Base-by-base conservation (phyloP, 108 stramenopile species). In the Chaetoceros tenuissimus region DNA sequence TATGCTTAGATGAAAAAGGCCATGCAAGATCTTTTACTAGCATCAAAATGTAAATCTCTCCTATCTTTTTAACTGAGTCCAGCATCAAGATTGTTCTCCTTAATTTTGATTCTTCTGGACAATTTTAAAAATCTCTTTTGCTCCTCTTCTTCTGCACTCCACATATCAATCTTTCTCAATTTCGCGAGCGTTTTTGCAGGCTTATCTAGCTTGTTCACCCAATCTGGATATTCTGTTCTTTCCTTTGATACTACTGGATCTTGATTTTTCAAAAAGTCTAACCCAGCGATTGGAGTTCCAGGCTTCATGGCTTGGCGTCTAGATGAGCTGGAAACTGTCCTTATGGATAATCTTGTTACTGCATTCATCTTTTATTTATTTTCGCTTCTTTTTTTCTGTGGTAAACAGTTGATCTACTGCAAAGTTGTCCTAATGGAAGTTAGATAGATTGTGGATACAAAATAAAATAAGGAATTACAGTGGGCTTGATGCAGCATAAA, bases 51-150 rank as follows among this genome's bases (percentile, higher is more conserved):
- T 40, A 40, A 5, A 10, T 40, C 13, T 10, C 13, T 40, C 13
- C 34, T 40, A 40, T 40, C 34, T 40, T 40, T 40, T 13, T 40
- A 40, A 40, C 34, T 5, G 34, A 40, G 34, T 40, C 8, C 13
- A 13, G 49, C 49, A 51, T 59, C 62, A 31, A 45, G 67, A 55
- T 85, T 85, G 40, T 68, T 61, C 19, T 64, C 62, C 53, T 80
- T 77, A 57, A 85, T 79, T 30, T 48, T 52, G n/a, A 55, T 57
- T 46, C 79, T 77, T 40, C 84, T 61, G 16, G 72, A 67, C 59
- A 85, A 55, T 50, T 85, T 85, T 43, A 85, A 58, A 66, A 74
- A 85, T 19, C 84, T 46, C 51, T 51, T 72, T 64, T 77, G 77
- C 23, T 85, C 78, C 23, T 59, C 40, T 31, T 80, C 76, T 3